phyloP scores from a whole-genome alignment of 371 early-diverging fungal species.

The Ecytonucleospora hepatopenaei region DNA sequence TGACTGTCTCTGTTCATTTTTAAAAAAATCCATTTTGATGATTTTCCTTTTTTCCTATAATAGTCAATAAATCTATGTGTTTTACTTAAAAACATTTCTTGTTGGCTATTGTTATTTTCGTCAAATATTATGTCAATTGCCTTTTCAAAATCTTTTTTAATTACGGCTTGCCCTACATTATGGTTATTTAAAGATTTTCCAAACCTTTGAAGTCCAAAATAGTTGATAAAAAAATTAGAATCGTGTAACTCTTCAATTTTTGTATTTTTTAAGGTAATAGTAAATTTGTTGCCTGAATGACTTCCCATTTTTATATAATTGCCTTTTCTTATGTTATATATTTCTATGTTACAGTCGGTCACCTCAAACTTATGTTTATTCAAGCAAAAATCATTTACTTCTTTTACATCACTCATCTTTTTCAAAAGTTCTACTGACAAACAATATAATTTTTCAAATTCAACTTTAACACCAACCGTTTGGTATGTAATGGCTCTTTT shows the following conservation, averaged over 20 bases:
- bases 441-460: constrained; percentile 34
- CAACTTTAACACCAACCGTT: constrained; percentile 61
- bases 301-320: constrained; percentile 30
- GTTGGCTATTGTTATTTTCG: constrained; percentile 1
- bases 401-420: too few relatives aligned
- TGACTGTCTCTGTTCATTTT: constrained; percentile 63
- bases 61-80: constrained; percentile 44
- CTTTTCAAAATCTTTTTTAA: constrained; percentile 63
- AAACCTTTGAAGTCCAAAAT: constrained; percentile 94
- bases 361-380: too few relatives aligned
- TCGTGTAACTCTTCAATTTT: neutral
- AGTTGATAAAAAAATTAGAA: constrained; percentile 68
- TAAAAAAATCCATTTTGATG: constrained; percentile 26
- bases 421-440: too few relatives aligned
- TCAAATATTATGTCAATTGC: constrained; percentile 46
- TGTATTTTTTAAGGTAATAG: constrained; percentile 41
- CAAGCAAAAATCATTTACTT: too few relatives aligned
- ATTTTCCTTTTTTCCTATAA: constrained; percentile 16
- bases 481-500: constrained; percentile 82
- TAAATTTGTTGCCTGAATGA: constrained; percentile 41
- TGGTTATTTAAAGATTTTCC: constrained; percentile 76
- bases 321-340: constrained; percentile 36
- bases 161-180: constrained; percentile 67
- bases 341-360: constrained; percentile 5
- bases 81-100: constrained; percentile 12